These are phyloP conservation scores for Sapria himalayana DNA, from an alignment of 345 rosid genomes.

Conservation along the genomic window DNA sequence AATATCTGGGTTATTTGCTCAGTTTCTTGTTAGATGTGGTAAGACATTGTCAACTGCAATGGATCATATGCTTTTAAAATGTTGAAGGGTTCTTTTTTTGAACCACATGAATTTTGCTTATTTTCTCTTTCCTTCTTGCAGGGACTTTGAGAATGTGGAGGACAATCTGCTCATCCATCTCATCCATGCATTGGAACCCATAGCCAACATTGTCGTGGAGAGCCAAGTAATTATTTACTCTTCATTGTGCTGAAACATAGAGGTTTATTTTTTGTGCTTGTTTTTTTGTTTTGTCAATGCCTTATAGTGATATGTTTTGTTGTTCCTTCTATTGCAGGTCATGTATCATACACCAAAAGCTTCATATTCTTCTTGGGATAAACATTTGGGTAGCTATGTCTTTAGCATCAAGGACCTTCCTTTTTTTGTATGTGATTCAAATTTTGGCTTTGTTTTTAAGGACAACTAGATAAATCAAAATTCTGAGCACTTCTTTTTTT, in stretches of 20 bases:
- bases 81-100: no score
- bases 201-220: constrained; percentile 74
- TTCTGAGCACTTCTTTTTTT: not conserved
- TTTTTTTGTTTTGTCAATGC: constrained; percentile 2
- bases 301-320: constrained; percentile 3
- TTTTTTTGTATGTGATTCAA: constrained; percentile 52
- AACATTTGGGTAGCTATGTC: constrained; percentile 36
- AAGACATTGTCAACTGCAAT: no score
- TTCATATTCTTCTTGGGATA: constrained; percentile 68
- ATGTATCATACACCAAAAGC: constrained; percentile 83
- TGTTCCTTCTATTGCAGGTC: constrained; percentile 27
- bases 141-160: constrained; percentile 62
- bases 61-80: no score
- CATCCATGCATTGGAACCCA: constrained; percentile 42
- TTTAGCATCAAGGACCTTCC: constrained; percentile 64
- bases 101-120: constrained; percentile 4
- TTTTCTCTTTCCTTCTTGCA: constrained; percentile 14
- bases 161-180: constrained; percentile 41
- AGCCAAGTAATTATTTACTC: constrained; percentile 40
- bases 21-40: no score
- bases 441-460: constrained; percentile 5
- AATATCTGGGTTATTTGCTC: no score
- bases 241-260: not conserved
- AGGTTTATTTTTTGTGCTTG: not conserved
- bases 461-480: not conserved